Base-by-base conservation (phyloP, 768 basidiomycete genomes). In the Mycena venus region DNA sequence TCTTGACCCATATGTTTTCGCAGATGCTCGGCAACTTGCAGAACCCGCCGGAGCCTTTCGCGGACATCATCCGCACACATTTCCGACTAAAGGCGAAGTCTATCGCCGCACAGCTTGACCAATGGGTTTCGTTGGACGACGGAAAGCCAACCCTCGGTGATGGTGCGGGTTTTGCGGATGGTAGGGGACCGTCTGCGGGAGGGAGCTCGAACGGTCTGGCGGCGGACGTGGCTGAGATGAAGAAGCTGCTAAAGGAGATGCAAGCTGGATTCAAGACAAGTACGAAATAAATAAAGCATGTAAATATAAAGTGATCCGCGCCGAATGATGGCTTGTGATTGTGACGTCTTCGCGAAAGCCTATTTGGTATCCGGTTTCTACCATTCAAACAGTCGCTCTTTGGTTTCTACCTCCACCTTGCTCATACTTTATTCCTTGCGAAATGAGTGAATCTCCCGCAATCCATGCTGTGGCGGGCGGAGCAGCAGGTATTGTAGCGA, bases 381-480 rank as follows among this genome's bases (percentile, higher is more conserved):
- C 21, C 7, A 17, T 59, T 10, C 3, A 15, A 49, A 23, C 47
- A 23, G 9, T 23, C 47, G 7, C 11, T 21, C 17, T 21, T 55
- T 47, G 21, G 23, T 55, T 25, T 72, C 40, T 42, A 7, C 62
- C 23, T 31, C 23, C 25, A 17, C 49, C 64, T 68, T 60, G 23
- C 14, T 51, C 31, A 9, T 36, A 42, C 44, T 27, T 36, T 47
- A 17, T 38, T 36, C n/a, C 1, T 12, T 11, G 36, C 58, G 82
- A 62, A 53, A 91, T 92, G 90, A 90, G 88, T 72, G 95, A 99
- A 83, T 96, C 95, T 59, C 84, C 91, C 17, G 49, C 21, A 23
- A 93, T 98, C 32, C 96, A 99, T 78, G 90, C 97, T 42, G 79
- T 95, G 15, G 95, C 97, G 21, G 98, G 98, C 15, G 96, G 96